Conservation (phyloP, 768 basidiomycete species). For the Tylopilus rubrobrunneus region DNA sequence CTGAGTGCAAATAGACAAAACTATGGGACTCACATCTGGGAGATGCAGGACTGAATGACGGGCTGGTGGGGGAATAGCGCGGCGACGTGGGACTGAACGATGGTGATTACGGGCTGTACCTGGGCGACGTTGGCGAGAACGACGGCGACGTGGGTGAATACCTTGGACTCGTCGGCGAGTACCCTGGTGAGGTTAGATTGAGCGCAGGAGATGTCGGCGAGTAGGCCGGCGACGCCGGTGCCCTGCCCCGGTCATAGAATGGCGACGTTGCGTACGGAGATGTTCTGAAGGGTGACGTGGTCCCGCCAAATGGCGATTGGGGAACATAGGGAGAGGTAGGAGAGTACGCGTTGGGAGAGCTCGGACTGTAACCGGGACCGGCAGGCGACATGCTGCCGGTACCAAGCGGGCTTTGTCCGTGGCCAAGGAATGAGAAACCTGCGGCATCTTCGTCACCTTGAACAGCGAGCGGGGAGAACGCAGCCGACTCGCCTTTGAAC, state of each 20-base stretch:
- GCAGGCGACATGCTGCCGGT: conserved; percentile 88
- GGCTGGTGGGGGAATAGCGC: conserved; percentile 84
- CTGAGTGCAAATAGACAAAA: not conserved
- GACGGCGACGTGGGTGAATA: conserved; percentile 83
- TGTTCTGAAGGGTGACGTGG: conserved; percentile 77
- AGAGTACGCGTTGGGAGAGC: conserved; percentile 85
- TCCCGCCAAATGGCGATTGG: conserved; percentile 78
- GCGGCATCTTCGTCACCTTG: conserved; percentile 81
- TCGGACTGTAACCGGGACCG: conserved; percentile 84
- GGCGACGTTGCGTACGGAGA: conserved; percentile 85
- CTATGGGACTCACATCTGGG: conserved; percentile 64
- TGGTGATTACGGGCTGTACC: conserved; percentile 86
- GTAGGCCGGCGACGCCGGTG: conserved; percentile 77
- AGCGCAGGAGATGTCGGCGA: conserved; percentile 85
- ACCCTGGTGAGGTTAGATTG: conserved; percentile 75
- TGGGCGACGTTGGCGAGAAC: conserved; percentile 82
- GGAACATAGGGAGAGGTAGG: conserved; percentile 89
- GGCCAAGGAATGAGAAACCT: conserved; percentile 69
- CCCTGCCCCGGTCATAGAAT: conserved; percentile 65
- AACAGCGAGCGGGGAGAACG: conserved; percentile 93
- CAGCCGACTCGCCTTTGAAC: conserved; percentile 81
- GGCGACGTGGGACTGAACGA: conserved; percentile 90
- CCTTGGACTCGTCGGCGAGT: conserved; percentile 67
- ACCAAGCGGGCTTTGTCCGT: conserved; percentile 82
- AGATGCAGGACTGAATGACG: conserved; percentile 92